These are phyloP conservation scores for Mesotaenium endlicherianum DNA, from an alignment of 139 green algal species.

Conservation along the genomic window DNA sequence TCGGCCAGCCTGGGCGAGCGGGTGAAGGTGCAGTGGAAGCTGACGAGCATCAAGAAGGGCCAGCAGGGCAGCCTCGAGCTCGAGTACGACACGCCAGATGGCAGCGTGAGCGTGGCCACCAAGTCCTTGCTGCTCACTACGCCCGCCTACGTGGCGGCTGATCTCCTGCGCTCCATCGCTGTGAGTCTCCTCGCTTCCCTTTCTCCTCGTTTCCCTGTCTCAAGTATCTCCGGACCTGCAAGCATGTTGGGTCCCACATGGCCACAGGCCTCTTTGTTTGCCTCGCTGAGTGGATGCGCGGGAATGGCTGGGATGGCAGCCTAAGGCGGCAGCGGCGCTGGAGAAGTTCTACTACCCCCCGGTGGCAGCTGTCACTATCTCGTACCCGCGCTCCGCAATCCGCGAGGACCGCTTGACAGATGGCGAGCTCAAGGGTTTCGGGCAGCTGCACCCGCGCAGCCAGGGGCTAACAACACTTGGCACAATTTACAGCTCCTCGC, in stretches of 20 bases:
- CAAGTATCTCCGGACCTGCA: neutral
- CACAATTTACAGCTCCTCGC: slow-evolving; percentile 94
- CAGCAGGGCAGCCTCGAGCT: slow-evolving; percentile 56
- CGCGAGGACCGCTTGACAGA: slow-evolving; percentile 48
- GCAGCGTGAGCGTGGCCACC: slow-evolving; percentile 51
- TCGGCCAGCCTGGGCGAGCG: slow-evolving; percentile 22
- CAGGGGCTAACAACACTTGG: slow-evolving; percentile 91
- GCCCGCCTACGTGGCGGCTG: slow-evolving; percentile 82
- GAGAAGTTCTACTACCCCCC: slow-evolving; percentile 92
- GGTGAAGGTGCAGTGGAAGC: slow-evolving; percentile 81
- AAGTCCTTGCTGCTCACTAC: slow-evolving; percentile 81
- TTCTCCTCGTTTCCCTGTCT: neutral
- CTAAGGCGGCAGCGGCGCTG: slow-evolving; percentile 66
- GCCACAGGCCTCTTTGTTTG: neutral
- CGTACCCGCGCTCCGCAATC: slow-evolving; percentile 64
- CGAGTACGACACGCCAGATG: slow-evolving; percentile 86
- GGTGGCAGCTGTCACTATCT: slow-evolving; percentile 89
- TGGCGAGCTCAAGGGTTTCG: slow-evolving; percentile 87
- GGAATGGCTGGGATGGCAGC: too few relatives aligned
- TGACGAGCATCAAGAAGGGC: slow-evolving; percentile 70
- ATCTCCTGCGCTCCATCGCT: slow-evolving; percentile 65
- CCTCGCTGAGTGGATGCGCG: too few relatives aligned
- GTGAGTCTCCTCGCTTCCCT: slow-evolving; percentile 4
- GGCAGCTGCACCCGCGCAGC: slow-evolving; percentile 92
- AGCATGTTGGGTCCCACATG: neutral